Base-by-base conservation (phyloP, 2,329 filamentous ascomycete genomes). In the Fusarium tjaetaba region DNA sequence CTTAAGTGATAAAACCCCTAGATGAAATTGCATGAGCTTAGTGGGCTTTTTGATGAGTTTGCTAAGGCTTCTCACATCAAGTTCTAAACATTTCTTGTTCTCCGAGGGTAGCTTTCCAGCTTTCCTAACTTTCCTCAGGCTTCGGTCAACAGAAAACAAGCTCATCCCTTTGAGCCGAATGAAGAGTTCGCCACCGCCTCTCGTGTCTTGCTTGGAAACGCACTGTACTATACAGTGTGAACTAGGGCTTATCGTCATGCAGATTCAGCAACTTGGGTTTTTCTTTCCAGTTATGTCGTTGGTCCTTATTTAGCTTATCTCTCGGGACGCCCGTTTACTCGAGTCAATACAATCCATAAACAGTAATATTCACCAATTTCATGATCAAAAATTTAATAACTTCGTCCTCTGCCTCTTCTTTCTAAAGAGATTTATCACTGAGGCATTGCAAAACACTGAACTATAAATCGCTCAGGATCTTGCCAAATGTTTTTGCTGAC, bases 141-240 rank as follows among this genome's bases (percentile, higher is more conserved):
- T 68, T 68, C 65, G 61, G 63, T 53, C 52, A 49, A 56, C 53
- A 24, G 11, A 39, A 46, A 41, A 48, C 48, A 67, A 65, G 61
- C 38, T 65, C 64, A 39, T 64, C 72, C 76, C 72, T 75, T 78
- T 78, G 61, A 78, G 70, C 76, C 76, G 76, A 75, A 65, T 66
- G 45, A 52, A 61, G 30, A 76, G 63, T 68, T 76, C 75, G 77
- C 77, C 77, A 78, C 76, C 76, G 65, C 72, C 62, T 71, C 70
- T 77, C 48, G 66, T 76, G 68, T 75, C 70, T 55, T 61, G 64
- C 62, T 56, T 30, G 24, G 48, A 65, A 22, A 65, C 42, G 49
- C 59, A 65, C 67, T 70, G 51, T 70, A 58, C 58, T 4, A 56
- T 73, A 78, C 76, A 76, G 76, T 77, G 71, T 36, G 66, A 66